Conservation (phyloP, 805 yeast species). For the Yarrowia sp. region DNA sequence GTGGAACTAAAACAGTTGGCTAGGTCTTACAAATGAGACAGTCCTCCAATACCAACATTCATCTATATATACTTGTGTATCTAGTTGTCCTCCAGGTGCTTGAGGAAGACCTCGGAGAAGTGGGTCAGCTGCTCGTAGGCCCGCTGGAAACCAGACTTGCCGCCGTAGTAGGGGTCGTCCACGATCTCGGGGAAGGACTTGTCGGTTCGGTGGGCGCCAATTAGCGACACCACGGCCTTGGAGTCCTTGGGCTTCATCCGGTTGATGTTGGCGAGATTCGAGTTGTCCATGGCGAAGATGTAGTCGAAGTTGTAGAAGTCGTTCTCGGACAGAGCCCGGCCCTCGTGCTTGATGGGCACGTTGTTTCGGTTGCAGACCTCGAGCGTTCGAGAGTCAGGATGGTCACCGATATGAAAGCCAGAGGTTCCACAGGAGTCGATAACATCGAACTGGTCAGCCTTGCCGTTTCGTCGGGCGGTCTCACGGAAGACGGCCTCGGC, state of each 20-base stretch:
- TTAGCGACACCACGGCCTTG: slow-evolving; percentile 54
- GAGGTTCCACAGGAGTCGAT: slow-evolving; percentile 91
- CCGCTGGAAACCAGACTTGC: slow-evolving; percentile 72
- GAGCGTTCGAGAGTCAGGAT: slow-evolving; percentile 74
- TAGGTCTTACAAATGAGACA: no score
- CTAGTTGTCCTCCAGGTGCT: slow-evolving; percentile 32
- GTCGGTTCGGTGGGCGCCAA: slow-evolving; percentile 78
- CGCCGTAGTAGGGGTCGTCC: slow-evolving; percentile 93
- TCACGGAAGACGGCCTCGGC: slow-evolving; percentile 89
- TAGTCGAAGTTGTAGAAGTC: slow-evolving; percentile 55
- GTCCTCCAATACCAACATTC: no score
- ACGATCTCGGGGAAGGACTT: slow-evolving; percentile 54
- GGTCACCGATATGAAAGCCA: slow-evolving; percentile 77
- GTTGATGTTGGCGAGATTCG: slow-evolving; percentile 32
- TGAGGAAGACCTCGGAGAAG: slow-evolving; percentile 69
- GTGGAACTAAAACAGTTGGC: no score
- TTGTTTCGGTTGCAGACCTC: slow-evolving; percentile 66
- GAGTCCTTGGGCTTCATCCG: slow-evolving; percentile 51
- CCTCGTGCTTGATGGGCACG: slow-evolving; percentile 70
- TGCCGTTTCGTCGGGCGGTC: slow-evolving; percentile 53
- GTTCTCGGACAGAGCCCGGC: slow-evolving; percentile 78
- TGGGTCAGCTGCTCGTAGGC: slow-evolving; percentile 73
- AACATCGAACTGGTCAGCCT: slow-evolving; percentile 44
- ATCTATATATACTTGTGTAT: background rate
- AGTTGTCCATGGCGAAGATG: slow-evolving; percentile 48